These are phyloP conservation scores for Linnemannia hyalina DNA, from an alignment of 192 early-diverging fungal species.

Conservation along the genomic window DNA sequence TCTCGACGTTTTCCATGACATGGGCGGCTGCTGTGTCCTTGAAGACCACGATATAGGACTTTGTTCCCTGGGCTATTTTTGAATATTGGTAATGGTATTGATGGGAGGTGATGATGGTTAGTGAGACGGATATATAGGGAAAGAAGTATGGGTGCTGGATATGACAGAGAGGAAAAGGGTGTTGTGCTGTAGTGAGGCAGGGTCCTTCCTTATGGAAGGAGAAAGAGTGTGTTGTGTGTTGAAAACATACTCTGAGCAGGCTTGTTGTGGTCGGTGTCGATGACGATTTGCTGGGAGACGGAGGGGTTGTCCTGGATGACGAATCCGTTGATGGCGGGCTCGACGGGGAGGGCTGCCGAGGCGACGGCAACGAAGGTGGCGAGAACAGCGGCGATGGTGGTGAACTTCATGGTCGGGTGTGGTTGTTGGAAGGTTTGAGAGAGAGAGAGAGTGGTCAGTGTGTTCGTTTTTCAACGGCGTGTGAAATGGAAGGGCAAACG, in stretches of 20 bases:
- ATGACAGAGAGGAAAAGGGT: background rate
- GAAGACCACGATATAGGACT: constrained; percentile 55
- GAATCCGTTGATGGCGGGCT: constrained; percentile 20
- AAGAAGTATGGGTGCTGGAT: background rate
- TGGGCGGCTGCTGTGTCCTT: constrained; percentile 27
- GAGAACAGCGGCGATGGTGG: constrained; percentile 22
- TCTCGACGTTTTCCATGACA: constrained; percentile 36
- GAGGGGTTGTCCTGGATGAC: constrained; percentile 20
- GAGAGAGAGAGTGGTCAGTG: constrained; percentile 1
- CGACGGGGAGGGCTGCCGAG: constrained; percentile 38
- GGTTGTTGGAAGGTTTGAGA: background rate
- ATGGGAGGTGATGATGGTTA: background rate
- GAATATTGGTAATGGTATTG: too few relatives aligned
- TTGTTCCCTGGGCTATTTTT: background rate
- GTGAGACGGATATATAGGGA: background rate
- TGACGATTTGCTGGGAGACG: constrained; percentile 15
- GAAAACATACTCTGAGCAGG: background rate
- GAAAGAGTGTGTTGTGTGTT: too few relatives aligned
- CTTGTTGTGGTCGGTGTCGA: constrained; percentile 8
- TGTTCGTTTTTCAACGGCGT: background rate
- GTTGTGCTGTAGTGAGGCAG: background rate
- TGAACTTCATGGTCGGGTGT: constrained; percentile 28
- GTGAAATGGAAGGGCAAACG: background rate
- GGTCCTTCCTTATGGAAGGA: background rate
- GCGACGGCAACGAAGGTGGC: constrained; percentile 14